Conservation (phyloP, 179 eudicot species). For the Pouteria campechiana region DNA sequence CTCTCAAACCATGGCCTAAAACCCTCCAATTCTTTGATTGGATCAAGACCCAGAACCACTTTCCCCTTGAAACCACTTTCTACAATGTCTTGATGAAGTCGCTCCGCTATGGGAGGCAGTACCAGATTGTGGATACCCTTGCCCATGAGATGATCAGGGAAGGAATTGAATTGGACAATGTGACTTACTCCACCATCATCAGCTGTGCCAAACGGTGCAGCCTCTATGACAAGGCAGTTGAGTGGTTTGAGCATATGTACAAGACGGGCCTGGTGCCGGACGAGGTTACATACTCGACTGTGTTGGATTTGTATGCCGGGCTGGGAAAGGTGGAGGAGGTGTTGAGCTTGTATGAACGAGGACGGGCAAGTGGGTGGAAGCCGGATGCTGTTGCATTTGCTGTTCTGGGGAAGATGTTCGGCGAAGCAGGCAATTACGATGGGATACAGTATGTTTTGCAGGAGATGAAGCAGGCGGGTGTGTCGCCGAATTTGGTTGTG, state of each 20-base stretch:
- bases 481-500: slow-evolving; percentile 77
- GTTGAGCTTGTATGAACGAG: slow-evolving; percentile 87
- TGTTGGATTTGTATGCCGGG: slow-evolving; percentile 86
- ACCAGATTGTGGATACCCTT: slow-evolving; percentile 58
- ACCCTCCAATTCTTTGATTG: slow-evolving; percentile 67
- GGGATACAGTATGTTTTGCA: slow-evolving; percentile 76
- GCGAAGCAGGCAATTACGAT: slow-evolving; percentile 94
- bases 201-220: slow-evolving; percentile 79
- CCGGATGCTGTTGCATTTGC: slow-evolving; percentile 81
- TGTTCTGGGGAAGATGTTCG: slow-evolving; percentile 88
- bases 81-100: slow-evolving; percentile 91
- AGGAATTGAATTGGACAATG: slow-evolving; percentile 66
- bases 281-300: slow-evolving; percentile 93
- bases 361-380: slow-evolving; percentile 88
- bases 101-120: slow-evolving; percentile 85
- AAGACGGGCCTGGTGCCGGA: slow-evolving; percentile 92
- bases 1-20: slow-evolving; percentile 65
- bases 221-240: slow-evolving; percentile 78
- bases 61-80: slow-evolving; percentile 80
- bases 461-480: slow-evolving; percentile 80
- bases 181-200: slow-evolving; percentile 90
- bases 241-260: slow-evolving; percentile 99
- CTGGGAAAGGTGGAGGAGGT: slow-evolving; percentile 84
- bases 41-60: slow-evolving; percentile 58
- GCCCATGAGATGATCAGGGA: slow-evolving; percentile 70